These are phyloP conservation scores for Dioszegia crocea DNA, from an alignment of 768 basidiomycete species.

Conservation along the genomic window DNA sequence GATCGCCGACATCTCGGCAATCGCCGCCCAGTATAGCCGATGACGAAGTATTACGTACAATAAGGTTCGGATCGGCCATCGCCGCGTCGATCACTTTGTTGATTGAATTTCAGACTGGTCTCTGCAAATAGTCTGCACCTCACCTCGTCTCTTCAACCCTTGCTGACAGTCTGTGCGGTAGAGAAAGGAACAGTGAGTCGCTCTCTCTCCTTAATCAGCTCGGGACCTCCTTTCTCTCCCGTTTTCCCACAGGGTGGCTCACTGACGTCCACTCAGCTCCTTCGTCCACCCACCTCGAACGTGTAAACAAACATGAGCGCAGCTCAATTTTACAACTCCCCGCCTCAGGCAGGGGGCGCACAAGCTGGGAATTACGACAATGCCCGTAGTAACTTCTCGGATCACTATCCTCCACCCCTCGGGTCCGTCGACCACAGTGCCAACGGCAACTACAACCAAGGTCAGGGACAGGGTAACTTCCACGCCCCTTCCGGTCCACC, in stretches of 20 bases:
- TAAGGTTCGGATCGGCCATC: background rate
- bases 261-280: background rate
- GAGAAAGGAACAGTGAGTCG: background rate
- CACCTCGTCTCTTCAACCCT: too few species aligned
- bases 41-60: background rate
- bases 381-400: too few species aligned
- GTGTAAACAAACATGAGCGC: slow-evolving; percentile 18
- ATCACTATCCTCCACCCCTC: too few species aligned
- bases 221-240: background rate
- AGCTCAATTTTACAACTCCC: slow-evolving; percentile 27
- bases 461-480: too few species aligned
- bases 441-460: background rate
- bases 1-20: background rate
- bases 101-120: too few species aligned
- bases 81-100: background rate
- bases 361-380: background rate
- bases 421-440: too few species aligned
- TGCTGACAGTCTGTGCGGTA: too few species aligned
- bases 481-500: background rate
- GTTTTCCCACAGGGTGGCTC: background rate
- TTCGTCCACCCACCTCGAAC: background rate
- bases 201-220: too few species aligned
- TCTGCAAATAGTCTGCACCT: too few species aligned
- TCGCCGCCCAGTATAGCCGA: background rate
- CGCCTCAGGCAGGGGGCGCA: slow-evolving; percentile 6